phyloP scores from a whole-genome alignment of 768 basidiomycete species.

The Boletellus emodensis region DNA sequence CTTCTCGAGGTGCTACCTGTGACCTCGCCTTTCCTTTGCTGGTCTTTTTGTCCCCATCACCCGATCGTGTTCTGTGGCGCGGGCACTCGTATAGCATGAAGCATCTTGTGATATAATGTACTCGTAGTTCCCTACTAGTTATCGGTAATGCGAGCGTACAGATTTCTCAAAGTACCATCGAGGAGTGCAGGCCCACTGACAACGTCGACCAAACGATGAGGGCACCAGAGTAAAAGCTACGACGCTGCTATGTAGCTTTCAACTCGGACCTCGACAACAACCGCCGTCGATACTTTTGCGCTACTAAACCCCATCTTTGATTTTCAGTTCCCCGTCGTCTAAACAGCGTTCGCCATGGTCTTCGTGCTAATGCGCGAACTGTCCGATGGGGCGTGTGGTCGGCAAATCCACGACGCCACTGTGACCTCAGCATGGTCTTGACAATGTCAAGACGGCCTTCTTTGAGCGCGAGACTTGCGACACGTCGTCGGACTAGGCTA shows the following conservation, averaged over 20 bases:
- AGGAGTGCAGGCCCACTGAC: neutral
- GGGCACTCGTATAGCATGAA: slow-evolving; percentile 7
- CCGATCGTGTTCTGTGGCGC: slow-evolving; percentile 1
- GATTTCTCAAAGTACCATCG: neutral
- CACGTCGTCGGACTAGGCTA: slow-evolving; percentile 53
- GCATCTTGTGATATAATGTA: slow-evolving; percentile 22
- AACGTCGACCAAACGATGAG: neutral
- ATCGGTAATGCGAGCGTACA: slow-evolving; percentile 12
- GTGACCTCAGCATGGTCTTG: slow-evolving; percentile 20
- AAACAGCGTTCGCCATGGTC: slow-evolving; percentile 22
- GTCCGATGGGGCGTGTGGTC: slow-evolving; percentile 7
- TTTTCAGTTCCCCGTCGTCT: slow-evolving; percentile 29
- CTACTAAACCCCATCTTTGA: slow-evolving; percentile 25
- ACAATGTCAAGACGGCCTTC: slow-evolving; percentile 58
- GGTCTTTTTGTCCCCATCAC: slow-evolving; percentile 13
- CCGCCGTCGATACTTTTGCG: slow-evolving; percentile 21
- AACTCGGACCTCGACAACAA: neutral
- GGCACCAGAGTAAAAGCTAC: slow-evolving; percentile 1
- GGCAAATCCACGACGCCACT: slow-evolving; percentile 9
- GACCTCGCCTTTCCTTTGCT: slow-evolving; percentile 11
- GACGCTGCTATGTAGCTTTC: neutral
- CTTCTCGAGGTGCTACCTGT: slow-evolving; percentile 77
- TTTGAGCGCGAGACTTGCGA: slow-evolving; percentile 57
- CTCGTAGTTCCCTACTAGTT: slow-evolving; percentile 14
- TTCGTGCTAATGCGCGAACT: slow-evolving; percentile 10